phyloP scores from a whole-genome alignment of 495 filamentous ascomycete genomes.

The Emericellopsis terricola region DNA sequence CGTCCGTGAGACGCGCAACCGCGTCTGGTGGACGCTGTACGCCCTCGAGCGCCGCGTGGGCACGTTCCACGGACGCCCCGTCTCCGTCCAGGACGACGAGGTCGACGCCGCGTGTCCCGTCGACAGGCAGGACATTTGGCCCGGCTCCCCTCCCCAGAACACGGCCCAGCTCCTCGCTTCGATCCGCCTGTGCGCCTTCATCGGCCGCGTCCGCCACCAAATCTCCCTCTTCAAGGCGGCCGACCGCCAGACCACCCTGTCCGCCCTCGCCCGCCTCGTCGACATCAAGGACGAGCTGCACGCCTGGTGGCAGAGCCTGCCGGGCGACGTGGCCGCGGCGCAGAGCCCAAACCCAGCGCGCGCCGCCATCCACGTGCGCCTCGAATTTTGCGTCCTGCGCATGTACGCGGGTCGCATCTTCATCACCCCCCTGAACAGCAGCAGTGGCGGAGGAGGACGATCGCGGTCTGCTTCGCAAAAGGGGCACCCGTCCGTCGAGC shows the following conservation, averaged over 20 bases:
- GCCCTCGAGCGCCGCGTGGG: conserved; percentile 23
- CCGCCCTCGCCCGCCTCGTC: conserved; percentile 24
- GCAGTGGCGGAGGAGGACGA: too few relatives aligned
- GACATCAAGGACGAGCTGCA: conserved; percentile 22
- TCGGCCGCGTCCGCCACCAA: not conserved
- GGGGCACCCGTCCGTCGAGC: too few relatives aligned
- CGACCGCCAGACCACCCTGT: not conserved
- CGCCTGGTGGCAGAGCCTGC: conserved; percentile 31
- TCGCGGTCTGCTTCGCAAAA: too few relatives aligned
- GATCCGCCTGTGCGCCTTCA: conserved; percentile 16
- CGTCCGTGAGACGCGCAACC: conserved; percentile 28
- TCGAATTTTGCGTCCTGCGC: conserved; percentile 29
- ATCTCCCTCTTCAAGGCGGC: not conserved
- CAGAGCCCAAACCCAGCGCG: conserved; percentile 27
- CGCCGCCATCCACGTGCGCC: conserved; percentile 29
- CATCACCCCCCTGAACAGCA: conserved; percentile 29
- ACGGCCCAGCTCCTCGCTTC: conserved; percentile 28
- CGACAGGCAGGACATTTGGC: conserved; percentile 17
- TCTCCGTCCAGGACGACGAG: conserved; percentile 24
- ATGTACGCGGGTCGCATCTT: conserved; percentile 33
- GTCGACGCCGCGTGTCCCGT: conserved; percentile 29
- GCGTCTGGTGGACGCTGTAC: conserved; percentile 34
- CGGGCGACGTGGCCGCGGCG: conserved; percentile 23
- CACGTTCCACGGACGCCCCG: conserved; percentile 29
- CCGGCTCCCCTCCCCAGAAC: conserved; percentile 9